Conservation (phyloP, 2,329 filamentous ascomycete genomes). For the Alternaria metachromatica region DNA sequence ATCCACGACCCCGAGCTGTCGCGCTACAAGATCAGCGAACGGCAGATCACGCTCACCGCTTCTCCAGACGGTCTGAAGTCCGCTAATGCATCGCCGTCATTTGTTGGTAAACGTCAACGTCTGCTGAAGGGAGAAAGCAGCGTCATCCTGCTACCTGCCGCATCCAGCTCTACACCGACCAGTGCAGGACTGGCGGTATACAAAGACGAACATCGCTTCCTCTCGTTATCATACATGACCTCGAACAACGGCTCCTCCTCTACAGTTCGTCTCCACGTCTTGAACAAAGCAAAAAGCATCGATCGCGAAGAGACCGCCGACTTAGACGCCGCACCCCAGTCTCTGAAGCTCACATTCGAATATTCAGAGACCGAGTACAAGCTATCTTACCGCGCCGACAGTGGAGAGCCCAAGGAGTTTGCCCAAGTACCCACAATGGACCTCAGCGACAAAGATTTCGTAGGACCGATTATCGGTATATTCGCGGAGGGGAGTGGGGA, state of each 20-base stretch:
- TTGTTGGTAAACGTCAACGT: constrained; percentile 21
- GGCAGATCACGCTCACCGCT: constrained; percentile 1
- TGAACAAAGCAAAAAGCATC: constrained; percentile 17
- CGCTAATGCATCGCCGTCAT: constrained; percentile 14
- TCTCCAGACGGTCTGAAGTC: constrained; percentile 6
- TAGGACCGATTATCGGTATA: constrained; percentile 20
- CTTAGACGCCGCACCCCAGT: background rate
- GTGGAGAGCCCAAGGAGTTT: background rate
- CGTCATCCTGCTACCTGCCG: background rate
- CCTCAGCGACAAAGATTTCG: constrained; percentile 20
- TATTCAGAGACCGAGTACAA: constrained; percentile 15
- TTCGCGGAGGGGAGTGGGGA: constrained; percentile 6
- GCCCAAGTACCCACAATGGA: constrained; percentile 9
- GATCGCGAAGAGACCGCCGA: background rate
- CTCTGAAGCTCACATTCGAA: background rate
- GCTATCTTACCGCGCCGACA: constrained; percentile 1
- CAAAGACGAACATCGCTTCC: constrained; percentile 28
- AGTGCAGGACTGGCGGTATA: constrained; percentile 16
- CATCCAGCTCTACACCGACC: background rate
- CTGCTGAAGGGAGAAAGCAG: constrained; percentile 12
- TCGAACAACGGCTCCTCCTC: background rate
- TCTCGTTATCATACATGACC: constrained; percentile 8
- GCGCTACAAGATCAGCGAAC: background rate
- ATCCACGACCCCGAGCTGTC: constrained; percentile 10
- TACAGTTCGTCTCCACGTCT: background rate